Evolutionary conservation across 306 rosid genomes (phyloP).

Genomic region (Prunus kanzakura): DNA sequence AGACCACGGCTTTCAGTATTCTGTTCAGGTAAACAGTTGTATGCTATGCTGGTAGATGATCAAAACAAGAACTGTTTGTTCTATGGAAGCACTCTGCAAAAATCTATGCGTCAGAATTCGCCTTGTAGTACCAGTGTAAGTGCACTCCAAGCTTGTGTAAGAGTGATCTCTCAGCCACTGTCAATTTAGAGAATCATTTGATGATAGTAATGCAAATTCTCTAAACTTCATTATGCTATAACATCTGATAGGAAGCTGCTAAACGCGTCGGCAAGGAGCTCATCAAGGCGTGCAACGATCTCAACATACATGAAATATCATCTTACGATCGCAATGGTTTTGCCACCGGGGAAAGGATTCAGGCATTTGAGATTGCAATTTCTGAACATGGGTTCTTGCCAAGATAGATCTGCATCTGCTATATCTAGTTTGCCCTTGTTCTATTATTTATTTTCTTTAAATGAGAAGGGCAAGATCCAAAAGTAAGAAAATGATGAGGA

Average conservation of each 20-base stretch:
- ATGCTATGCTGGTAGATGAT: constrained; percentile 92
- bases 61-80: constrained; percentile 77
- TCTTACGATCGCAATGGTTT: constrained; percentile 75
- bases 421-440: too few species aligned
- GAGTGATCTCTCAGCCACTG: neutral
- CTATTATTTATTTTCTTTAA: neutral
- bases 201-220: neutral
- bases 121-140: constrained; percentile 58
- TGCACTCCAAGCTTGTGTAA: constrained; percentile 1
- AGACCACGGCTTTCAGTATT: constrained; percentile 91
- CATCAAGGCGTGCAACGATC: constrained; percentile 61
- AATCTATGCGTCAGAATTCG: constrained; percentile 48
- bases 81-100: constrained; percentile 80
- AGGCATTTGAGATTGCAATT: constrained; percentile 70
- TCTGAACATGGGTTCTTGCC: constrained; percentile 67
- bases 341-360: constrained; percentile 56
- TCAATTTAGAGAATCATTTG: neutral
- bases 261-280: constrained; percentile 74
- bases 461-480: neutral
- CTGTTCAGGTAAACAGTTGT: constrained; percentile 78
- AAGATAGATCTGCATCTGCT: constrained; percentile 27
- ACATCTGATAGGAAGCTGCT: constrained; percentile 65
- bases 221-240: neutral
- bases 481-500: neutral
- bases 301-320: constrained; percentile 63